Conservation (phyloP, 2,329 filamentous ascomycete species). For the Monilinia aucupariae region DNA sequence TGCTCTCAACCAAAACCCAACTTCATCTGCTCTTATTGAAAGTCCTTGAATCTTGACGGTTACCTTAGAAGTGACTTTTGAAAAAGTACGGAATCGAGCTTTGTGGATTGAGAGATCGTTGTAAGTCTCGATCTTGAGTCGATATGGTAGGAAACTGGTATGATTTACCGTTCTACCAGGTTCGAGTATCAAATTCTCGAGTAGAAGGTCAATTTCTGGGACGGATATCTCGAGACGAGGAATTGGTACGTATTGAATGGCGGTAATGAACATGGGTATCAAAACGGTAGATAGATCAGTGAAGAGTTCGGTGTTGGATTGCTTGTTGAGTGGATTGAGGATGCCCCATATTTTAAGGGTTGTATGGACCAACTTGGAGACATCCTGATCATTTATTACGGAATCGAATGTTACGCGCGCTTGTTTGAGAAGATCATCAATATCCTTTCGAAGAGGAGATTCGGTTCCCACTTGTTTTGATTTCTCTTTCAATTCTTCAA, state of each 20-base stretch:
- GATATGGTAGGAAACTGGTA: conserved; percentile 84
- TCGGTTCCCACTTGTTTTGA: conserved; percentile 60
- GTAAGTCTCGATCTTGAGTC: conserved; percentile 72
- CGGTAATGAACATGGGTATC: conserved; percentile 68
- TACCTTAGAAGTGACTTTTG: conserved; percentile 61
- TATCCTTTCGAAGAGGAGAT: conserved; percentile 63
- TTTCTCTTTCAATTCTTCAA: conserved; percentile 47
- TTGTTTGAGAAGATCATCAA: conserved; percentile 67
- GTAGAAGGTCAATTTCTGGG: conserved; percentile 74
- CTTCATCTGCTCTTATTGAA: conserved; percentile 75
- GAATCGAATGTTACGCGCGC: conserved; percentile 61
- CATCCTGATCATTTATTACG: conserved; percentile 64
- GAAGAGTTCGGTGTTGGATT: conserved; percentile 65
- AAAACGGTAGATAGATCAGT: conserved; percentile 75
- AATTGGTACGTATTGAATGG: conserved; percentile 82
- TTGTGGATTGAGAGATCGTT: conserved; percentile 86
- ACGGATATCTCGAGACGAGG: conserved; percentile 83
- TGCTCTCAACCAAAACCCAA: conserved; percentile 83
- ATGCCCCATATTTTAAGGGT: conserved; percentile 63
- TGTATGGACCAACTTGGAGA: conserved; percentile 63
- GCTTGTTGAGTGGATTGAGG: conserved; percentile 59
- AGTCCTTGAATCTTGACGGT: conserved; percentile 77
- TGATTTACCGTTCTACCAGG: conserved; percentile 79
- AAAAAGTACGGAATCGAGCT: conserved; percentile 60
- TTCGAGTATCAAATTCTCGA: conserved; percentile 88